These are phyloP conservation scores for Cokeromyces recurvatus DNA, from an alignment of 371 early-diverging fungal species.

Conservation along the genomic window DNA sequence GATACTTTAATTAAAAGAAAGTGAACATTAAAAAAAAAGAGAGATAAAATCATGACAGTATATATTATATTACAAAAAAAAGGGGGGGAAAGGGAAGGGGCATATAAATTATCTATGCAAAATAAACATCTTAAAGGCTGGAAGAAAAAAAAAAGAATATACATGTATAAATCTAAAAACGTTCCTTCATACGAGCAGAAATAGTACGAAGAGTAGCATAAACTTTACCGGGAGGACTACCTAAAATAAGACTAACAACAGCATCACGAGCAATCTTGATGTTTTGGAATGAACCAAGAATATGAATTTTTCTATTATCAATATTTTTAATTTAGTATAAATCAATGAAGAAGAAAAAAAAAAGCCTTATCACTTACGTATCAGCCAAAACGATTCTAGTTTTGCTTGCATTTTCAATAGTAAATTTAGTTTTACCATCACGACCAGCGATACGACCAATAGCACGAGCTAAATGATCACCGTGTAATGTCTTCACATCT, in stretches of 20 bases:
- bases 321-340: no score
- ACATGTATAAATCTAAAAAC: constrained; percentile 55
- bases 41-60: no score
- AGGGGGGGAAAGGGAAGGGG: no score
- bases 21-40: no score
- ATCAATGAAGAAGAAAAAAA: no score
- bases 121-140: no score
- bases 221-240: constrained; percentile 98
- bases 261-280: constrained; percentile 98
- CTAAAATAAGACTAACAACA: constrained; percentile 92
- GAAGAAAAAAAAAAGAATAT: constrained; percentile 2
- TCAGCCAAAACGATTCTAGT: constrained; percentile 98
- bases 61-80: no score
- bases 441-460: constrained; percentile 99
- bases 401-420: constrained; percentile 90
- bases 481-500: constrained; percentile 96
- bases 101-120: no score
- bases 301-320: constrained; percentile 77
- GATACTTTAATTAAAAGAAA: no score
- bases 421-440: constrained; percentile 96
- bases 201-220: constrained; percentile 88
- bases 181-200: constrained; percentile 90
- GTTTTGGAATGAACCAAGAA: constrained; percentile 96
- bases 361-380: constrained; percentile 63
- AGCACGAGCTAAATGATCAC: constrained; percentile 97